phyloP scores from a whole-genome alignment of 306 rosid species.

The Cicer cuneatum region DNA sequence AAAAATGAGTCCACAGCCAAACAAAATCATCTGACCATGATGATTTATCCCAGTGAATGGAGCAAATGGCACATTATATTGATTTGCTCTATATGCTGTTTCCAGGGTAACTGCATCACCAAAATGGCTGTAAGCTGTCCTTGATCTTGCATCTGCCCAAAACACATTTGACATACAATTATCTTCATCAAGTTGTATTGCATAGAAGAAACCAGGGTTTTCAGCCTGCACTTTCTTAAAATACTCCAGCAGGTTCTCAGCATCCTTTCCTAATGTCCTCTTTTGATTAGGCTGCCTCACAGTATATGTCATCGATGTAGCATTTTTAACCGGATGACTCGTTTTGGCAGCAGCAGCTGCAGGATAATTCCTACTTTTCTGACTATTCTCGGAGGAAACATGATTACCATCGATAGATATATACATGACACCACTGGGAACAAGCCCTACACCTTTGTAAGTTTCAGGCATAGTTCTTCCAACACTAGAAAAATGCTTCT shows the following conservation, averaged over 20 bases:
- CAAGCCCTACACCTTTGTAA: slow-evolving; percentile 74
- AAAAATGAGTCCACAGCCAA: slow-evolving; percentile 90
- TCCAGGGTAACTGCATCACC: slow-evolving; percentile 84
- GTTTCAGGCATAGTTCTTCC: slow-evolving; percentile 75
- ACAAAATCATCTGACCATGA: slow-evolving; percentile 85
- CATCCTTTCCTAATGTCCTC: slow-evolving; percentile 84
- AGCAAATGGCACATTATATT: slow-evolving; percentile 80
- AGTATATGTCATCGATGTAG: slow-evolving; percentile 53
- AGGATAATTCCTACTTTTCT: slow-evolving; percentile 55
- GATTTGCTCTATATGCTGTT: slow-evolving; percentile 73
- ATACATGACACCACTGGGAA: slow-evolving; percentile 95
- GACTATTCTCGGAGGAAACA: slow-evolving; percentile 53
- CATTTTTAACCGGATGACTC: slow-evolving; percentile 55
- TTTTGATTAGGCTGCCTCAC: slow-evolving; percentile 54
- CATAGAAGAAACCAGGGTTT: slow-evolving; percentile 94
- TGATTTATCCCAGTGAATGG: slow-evolving; percentile 91
- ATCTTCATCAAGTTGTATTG: slow-evolving; percentile 89
- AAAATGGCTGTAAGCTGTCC: slow-evolving; percentile 84
- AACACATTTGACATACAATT: slow-evolving; percentile 80
- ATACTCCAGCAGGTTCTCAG: slow-evolving; percentile 87
- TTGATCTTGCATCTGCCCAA: slow-evolving; percentile 93
- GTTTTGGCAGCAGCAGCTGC: slow-evolving; percentile 51
- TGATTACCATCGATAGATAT: slow-evolving; percentile 73
- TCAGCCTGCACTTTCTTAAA: slow-evolving; percentile 94
- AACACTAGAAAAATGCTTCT: slow-evolving; percentile 86